phyloP scores from a whole-genome alignment of 495 filamentous ascomycete genomes.

The Alectoria sarmentosa region DNA sequence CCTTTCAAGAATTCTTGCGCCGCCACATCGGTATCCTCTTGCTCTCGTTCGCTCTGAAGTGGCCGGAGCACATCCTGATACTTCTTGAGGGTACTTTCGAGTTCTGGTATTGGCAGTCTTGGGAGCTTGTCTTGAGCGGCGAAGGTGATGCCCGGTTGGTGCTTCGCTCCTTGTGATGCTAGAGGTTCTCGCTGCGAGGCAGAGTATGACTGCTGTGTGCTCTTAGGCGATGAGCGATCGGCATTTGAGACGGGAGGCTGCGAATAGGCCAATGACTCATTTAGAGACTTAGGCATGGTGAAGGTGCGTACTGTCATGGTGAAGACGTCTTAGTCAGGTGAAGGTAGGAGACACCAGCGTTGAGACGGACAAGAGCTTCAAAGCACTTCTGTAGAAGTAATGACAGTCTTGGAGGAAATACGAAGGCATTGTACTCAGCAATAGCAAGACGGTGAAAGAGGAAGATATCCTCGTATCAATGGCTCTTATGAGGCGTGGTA shows the following conservation, averaged over 20 bases:
- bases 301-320: constrained; percentile 42
- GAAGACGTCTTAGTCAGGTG: constrained; percentile 43
- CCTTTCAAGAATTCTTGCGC: constrained; percentile 77
- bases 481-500: neutral
- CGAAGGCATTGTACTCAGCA: constrained; percentile 54
- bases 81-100: constrained; percentile 70
- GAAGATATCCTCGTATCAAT: neutral
- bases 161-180: constrained; percentile 35
- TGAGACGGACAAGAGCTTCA: constrained; percentile 73
- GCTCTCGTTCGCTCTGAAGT: constrained; percentile 72
- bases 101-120: constrained; percentile 90
- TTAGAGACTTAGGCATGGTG: constrained; percentile 57
- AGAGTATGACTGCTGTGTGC: constrained; percentile 36
- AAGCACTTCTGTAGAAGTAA: constrained; percentile 83
- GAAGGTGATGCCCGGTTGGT: constrained; percentile 70
- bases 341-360: constrained; percentile 69
- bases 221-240: constrained; percentile 31
- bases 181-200: constrained; percentile 39
- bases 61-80: constrained; percentile 78
- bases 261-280: constrained; percentile 48
- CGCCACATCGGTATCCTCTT: constrained; percentile 72
- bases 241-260: constrained; percentile 26
- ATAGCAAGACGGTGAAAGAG: constrained; percentile 3
- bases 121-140: constrained; percentile 81
- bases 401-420: constrained; percentile 85